phyloP scores from a whole-genome alignment of 2,329 filamentous ascomycete genomes.

The Calonectria honghensis region DNA sequence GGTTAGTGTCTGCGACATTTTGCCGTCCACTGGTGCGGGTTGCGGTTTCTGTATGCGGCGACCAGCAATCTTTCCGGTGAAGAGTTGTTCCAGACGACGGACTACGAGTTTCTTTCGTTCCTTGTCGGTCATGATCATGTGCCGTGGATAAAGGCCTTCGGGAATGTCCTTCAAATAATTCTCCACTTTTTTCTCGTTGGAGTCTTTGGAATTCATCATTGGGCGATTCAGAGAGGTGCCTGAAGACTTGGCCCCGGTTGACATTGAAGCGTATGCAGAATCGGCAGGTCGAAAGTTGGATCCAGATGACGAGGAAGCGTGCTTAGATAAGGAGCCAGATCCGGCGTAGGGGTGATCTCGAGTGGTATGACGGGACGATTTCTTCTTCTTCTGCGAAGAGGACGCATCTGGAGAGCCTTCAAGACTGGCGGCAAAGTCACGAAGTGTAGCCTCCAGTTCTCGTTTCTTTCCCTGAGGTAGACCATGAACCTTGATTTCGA shows the following conservation, averaged over 20 bases:
- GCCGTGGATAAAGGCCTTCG: constrained; percentile 78
- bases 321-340: constrained; percentile 68
- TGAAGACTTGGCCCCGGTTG: constrained; percentile 68
- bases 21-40: constrained; percentile 41
- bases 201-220: constrained; percentile 57
- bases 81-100: constrained; percentile 85
- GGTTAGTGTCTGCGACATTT: constrained; percentile 39
- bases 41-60: constrained; percentile 59
- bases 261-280: constrained; percentile 83
- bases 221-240: constrained; percentile 63
- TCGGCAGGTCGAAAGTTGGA: constrained; percentile 73
- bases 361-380: constrained; percentile 62
- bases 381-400: constrained; percentile 63
- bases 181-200: constrained; percentile 77
- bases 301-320: constrained; percentile 71
- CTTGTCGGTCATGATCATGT: constrained; percentile 79
- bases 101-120: constrained; percentile 87
- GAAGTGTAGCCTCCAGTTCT: constrained; percentile 83
- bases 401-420: constrained; percentile 68
- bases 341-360: constrained; percentile 64
- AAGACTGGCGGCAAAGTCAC: constrained; percentile 81
- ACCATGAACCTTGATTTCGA: constrained; percentile 88
- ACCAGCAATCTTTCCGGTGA: constrained; percentile 80
- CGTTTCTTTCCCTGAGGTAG: constrained; percentile 83
- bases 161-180: constrained; percentile 84